Conservation (phyloP, 768 basidiomycete species). For the Mycena chlorophos region DNA sequence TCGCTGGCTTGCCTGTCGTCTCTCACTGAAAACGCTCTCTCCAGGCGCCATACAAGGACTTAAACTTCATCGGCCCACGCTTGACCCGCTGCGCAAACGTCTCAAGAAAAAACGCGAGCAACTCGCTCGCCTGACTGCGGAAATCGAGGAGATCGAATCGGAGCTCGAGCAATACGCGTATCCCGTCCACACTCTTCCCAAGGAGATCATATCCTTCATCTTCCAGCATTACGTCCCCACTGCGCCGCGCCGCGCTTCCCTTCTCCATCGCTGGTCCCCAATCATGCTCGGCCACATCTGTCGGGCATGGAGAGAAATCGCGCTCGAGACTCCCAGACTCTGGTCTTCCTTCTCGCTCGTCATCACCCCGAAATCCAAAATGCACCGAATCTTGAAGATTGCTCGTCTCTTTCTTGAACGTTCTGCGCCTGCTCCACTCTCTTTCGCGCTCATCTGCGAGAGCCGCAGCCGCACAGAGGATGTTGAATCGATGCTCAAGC, state of each 20-base stretch:
- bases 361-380: not conserved
- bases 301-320: not conserved
- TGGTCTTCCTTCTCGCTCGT: not conserved
- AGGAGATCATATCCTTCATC: slow-evolving; percentile 1
- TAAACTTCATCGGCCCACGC: too few species aligned
- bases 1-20: too few species aligned
- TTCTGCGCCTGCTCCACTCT: not conserved
- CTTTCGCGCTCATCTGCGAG: not conserved
- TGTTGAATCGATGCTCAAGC: not conserved
- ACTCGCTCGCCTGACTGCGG: not conserved
- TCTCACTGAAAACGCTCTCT: too few species aligned
- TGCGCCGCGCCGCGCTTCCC: not conserved
- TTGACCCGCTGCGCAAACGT: too few species aligned
- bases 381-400: not conserved
- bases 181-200: slow-evolving; percentile 1
- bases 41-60: too few species aligned
- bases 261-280: not conserved
- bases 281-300: not conserved
- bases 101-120: not conserved
- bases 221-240: not conserved
- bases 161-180: not conserved
- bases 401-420: not conserved
- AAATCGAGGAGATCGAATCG: not conserved
- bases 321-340: not conserved
- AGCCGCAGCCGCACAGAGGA: too few species aligned